Evolutionary conservation across 1,139 yeast genomes (phyloP), one percentile per base, ranked within the genome.

Genomic region (Blastobotrys ciferrii): DNA sequence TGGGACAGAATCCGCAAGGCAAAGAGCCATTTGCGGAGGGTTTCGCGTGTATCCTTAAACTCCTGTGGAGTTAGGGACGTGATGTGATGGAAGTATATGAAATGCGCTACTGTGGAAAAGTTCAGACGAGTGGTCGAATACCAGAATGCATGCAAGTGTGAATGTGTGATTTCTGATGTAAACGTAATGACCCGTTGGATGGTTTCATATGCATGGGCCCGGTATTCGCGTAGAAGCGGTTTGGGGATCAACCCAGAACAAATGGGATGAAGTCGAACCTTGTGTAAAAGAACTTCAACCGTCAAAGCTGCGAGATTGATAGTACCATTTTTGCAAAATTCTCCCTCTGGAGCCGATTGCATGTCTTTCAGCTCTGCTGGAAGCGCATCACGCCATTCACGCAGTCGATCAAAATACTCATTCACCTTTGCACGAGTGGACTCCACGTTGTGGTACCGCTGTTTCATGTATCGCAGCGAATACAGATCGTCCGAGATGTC

Each of bases 131-230:
- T 60, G 37, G 65, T 57, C 4, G 69, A 58, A 33, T 66, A 63
- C 72, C 72, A 68, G 47, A 65, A 68, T 4, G 71, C 69, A 51
- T 65, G 68, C 31, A 67, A 49, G 49, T 68, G 71, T 19, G 67
- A 56, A 46, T 68, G 71, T 13, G 68, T 63, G 46, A 68, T 66
- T 20, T 62, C 69, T 9, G 65, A 51, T 1, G 69, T 66, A 52
- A 65, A 67, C 32, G 53, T 54, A 43, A 66, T 53, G 32, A 68
- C 60, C 11, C 64, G 47, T 38, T 63, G 63, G 11, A 68, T 66
- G 7, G 64, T 56, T 28, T 58, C 66, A 1, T 56, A 53, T 1
- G 70, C 69, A 35, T 58, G 59, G 2, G 53, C 57, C 14, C 71
- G 61, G 42, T 60, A 62, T 32, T 51, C 50, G 1, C 31, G 41